Evolutionary conservation across 345 rosid genomes (phyloP), one percentile per base, ranked within the genome.

Genomic region (Populus davidiana): DNA sequence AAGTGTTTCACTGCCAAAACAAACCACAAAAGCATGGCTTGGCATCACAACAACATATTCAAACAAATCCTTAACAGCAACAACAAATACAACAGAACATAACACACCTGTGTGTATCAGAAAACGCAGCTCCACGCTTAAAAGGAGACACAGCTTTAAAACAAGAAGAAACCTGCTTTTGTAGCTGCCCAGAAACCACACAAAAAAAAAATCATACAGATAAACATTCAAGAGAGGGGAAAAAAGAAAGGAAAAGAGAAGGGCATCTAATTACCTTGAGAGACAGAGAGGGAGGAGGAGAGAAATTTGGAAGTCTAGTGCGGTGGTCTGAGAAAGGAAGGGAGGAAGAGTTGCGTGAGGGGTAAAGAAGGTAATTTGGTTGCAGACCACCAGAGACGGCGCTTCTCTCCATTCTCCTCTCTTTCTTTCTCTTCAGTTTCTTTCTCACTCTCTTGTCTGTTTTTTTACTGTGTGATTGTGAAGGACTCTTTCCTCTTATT

Each of bases 331-430:
- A 18, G 66, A 67, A 41, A 49, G 75, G 67, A 81, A 47, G 80
- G 52, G 69, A 50, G 33, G 78, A 74, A 1, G 75, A 25, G 29
- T 39, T 49, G 13, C 87, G 87, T 47, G 91, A 81, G 62, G 91
- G 90, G 68, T n/a, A 79, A 44, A 80, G 73, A 33, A 84, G 81
- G 87, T 69, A 81, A 76, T 79, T 86, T 31, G 87, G 87, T 38
- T 78, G 87, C 31, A 85, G 75, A 56, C 77, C 85, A 0, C 86
- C 75, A 0, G 81, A 62, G 33, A 83, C 81, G 27, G 89, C 88
- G 63, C 78, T 76, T 75, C 80, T 81, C 86, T 92, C 97, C 98
- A 93, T 93, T 71, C 47, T 47, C 50, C 66, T 65, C 33, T 29
- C 33, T 29, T 41, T 31, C 47, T 25, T 44, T 54, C 31, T 47